Conservation (phyloP, 2,329 filamentous ascomycete genomes). For the Dothistroma pini region DNA sequence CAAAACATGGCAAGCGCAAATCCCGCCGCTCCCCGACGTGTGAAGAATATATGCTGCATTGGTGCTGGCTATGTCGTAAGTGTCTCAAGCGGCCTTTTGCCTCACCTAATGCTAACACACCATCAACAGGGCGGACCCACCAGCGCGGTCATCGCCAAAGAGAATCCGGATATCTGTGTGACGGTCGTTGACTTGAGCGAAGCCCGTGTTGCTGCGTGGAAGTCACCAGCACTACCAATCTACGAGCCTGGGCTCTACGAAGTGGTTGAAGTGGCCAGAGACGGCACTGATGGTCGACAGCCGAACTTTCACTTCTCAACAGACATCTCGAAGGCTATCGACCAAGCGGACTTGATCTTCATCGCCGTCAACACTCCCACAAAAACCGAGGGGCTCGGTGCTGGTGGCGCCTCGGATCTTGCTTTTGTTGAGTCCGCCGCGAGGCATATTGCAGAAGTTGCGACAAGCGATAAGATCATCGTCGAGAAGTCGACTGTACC, state of each 20-base stretch:
- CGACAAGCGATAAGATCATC: constrained; percentile 65
- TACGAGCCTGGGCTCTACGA: constrained; percentile 69
- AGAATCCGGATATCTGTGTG: constrained; percentile 67
- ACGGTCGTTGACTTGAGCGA: constrained; percentile 71
- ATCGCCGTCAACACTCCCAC: constrained; percentile 78
- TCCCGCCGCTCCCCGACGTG: constrained; percentile 9
- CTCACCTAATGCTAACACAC: constrained; percentile 12
- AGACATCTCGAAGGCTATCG: constrained; percentile 58
- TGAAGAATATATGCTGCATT: constrained; percentile 63
- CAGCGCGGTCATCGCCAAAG: constrained; percentile 67
- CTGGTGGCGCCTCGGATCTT: constrained; percentile 69
- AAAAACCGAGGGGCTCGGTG: constrained; percentile 65
- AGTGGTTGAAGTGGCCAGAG: constrained; percentile 61
- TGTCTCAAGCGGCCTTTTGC: constrained; percentile 10
- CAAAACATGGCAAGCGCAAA: background rate
- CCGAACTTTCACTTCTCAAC: constrained; percentile 73
- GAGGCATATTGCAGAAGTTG: constrained; percentile 62
- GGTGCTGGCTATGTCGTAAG: constrained; percentile 73
- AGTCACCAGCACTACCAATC: constrained; percentile 68
- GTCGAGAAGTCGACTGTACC: constrained; percentile 82
- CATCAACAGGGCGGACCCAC: constrained; percentile 63
- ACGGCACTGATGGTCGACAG: constrained; percentile 44
- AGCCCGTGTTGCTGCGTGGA: constrained; percentile 66
- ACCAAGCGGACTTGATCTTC: constrained; percentile 68
- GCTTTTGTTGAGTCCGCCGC: constrained; percentile 67